Evolutionary conservation across 768 basidiomycete genomes (phyloP), one percentile per base, ranked within the genome.

Genomic region (Clitopilus hobsonii): DNA sequence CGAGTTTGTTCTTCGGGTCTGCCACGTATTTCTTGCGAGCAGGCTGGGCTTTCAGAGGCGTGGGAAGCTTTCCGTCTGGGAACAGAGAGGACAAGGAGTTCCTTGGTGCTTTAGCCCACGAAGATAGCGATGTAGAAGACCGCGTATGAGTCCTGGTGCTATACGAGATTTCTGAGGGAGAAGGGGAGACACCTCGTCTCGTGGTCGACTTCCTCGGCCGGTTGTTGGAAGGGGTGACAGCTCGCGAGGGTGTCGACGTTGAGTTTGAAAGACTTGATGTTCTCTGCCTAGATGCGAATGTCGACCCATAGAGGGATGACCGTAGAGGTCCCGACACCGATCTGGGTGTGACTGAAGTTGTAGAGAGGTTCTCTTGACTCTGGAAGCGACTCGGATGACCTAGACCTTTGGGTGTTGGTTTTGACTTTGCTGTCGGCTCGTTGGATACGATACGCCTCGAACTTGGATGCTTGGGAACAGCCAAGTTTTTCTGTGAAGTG

Each of bases 1-100:
- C 94, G 5, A 98, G 79, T 65, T 92, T 91, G 71, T 82, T 93
- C 71, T 90, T 86, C n/a, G 91, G 88, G 67, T 97, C 85, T 2
- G 95, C 83, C 38, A 94, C 74, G 60, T 97, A 98, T 66, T 85
- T 90, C 67, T 82, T 79, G 16, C 74, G 67, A 7, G 69, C 59
- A 5, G 65, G 60, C 14, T 65, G 58, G 58, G 71, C 80, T 50
- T 72, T 74, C 28, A 71, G 71, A 6, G 85, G 84, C 14, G 84
- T 80, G 28, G 75, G 71, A 29, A 62, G 61, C 51, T 70, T 73
- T 45, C 41, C 41, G 8, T 45, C 41, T 16, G 75, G 74, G 54
- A 75, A 60, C 57, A 71, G 63, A 1, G 71, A 69, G 13, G 81
- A 73, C 51, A 87, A 70, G 0, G 89, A 85, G 54, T 78, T 77